phyloP scores from a whole-genome alignment of 2,329 filamentous ascomycete genomes.

The Penicillium sp. region DNA sequence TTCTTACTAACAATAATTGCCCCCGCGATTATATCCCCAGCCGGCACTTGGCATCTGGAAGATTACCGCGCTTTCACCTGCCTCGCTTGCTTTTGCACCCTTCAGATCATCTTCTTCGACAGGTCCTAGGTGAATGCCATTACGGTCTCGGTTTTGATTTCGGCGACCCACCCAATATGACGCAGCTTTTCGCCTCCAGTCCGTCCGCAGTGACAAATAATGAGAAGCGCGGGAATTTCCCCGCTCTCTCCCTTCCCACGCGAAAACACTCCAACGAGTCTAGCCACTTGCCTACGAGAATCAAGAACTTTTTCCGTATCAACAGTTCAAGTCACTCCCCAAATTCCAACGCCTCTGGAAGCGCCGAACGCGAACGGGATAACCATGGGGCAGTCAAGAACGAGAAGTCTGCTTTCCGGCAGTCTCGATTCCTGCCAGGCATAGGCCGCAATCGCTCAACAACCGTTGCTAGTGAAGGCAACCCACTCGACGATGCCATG shows the following conservation, averaged over 20 bases:
- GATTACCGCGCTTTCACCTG: conserved; percentile 8
- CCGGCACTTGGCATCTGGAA: conserved; percentile 14
- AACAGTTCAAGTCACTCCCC: conserved; percentile 51
- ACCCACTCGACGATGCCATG: conserved; percentile 80
- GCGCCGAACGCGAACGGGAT: conserved; percentile 36
- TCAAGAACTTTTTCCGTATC: conserved; percentile 69
- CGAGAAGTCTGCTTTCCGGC: conserved; percentile 70
- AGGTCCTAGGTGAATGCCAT: not conserved
- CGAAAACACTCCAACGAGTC: conserved; percentile 45
- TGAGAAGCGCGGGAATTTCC: conserved; percentile 48
- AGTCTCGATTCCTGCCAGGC: conserved; percentile 83
- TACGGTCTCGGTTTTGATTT: not conserved
- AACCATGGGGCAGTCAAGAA: conserved; percentile 51
- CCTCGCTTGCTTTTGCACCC: conserved; percentile 10
- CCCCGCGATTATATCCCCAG: conserved; percentile 18
- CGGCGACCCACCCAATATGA: conserved; percentile 33
- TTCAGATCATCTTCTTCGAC: conserved; percentile 4
- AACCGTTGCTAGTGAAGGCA: conserved; percentile 89
- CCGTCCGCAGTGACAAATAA: conserved; percentile 40
- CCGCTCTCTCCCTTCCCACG: conserved; percentile 44
- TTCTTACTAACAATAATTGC: conserved; percentile 10
- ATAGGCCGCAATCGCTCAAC: conserved; percentile 84
- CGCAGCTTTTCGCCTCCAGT: conserved; percentile 43
- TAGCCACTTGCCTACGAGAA: conserved; percentile 58
- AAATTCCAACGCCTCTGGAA: conserved; percentile 30